Conservation (phyloP, 2,329 filamentous ascomycete genomes). For the Periglandula ipomoeae region DNA sequence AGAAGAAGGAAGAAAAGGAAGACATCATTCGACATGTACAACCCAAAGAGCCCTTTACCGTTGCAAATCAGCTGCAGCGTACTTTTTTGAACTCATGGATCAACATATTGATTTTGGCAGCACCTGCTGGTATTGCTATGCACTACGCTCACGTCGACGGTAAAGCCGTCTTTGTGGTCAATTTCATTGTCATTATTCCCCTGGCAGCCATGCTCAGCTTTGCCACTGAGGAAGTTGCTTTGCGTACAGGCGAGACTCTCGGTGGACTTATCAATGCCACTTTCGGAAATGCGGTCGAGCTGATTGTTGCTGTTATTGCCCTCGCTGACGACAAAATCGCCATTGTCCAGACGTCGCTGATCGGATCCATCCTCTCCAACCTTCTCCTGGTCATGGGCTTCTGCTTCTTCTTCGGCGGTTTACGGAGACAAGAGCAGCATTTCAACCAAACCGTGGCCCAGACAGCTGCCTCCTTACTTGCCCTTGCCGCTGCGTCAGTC, state of each 20-base stretch:
- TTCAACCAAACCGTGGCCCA: slow-evolving; percentile 93
- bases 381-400: slow-evolving; percentile 81
- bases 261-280: slow-evolving; percentile 85
- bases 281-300: slow-evolving; percentile 86
- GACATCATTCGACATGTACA: slow-evolving; percentile 35
- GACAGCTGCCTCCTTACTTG: slow-evolving; percentile 73
- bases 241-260: slow-evolving; percentile 73
- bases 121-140: slow-evolving; percentile 70
- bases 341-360: slow-evolving; percentile 87
- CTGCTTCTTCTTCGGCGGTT: slow-evolving; percentile 82
- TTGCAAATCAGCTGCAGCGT: slow-evolving; percentile 58
- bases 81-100: slow-evolving; percentile 79
- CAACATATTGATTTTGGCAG: slow-evolving; percentile 70
- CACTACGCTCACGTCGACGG: slow-evolving; percentile 52
- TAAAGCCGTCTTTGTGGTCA: slow-evolving; percentile 70
- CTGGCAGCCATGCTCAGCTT: slow-evolving; percentile 80
- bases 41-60: slow-evolving; percentile 48
- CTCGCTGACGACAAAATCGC: slow-evolving; percentile 63
- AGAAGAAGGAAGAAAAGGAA: slow-evolving; percentile 25
- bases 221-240: slow-evolving; percentile 82
- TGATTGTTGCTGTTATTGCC: slow-evolving; percentile 84
- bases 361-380: slow-evolving; percentile 88
- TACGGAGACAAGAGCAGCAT: slow-evolving; percentile 70
- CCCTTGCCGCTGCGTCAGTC: slow-evolving; percentile 68
- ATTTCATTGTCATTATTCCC: slow-evolving; percentile 89